phyloP scores from a whole-genome alignment of 495 filamentous ascomycete genomes.

The Talaromyces wortmannii region DNA sequence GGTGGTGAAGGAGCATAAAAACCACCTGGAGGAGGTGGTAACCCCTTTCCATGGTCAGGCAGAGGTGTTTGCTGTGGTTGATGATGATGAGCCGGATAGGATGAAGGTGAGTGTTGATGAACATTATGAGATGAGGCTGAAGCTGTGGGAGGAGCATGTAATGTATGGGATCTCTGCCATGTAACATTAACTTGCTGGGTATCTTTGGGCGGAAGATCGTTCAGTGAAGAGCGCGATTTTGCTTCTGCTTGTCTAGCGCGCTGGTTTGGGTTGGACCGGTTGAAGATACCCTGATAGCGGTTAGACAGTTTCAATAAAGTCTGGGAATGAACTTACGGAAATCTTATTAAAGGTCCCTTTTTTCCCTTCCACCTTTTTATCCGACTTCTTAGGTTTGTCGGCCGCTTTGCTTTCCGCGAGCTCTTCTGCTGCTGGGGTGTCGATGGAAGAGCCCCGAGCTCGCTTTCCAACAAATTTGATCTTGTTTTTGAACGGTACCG shows the following conservation, averaged over 20 bases:
- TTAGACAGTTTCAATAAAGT: neutral
- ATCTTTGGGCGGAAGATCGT: too few relatives aligned
- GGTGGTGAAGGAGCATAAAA: constrained; percentile 23
- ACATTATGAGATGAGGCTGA: neutral
- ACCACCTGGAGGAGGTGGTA: constrained; percentile 12
- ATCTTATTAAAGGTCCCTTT: constrained; percentile 10
- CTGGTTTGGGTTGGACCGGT: constrained; percentile 3
- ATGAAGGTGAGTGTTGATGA: neutral
- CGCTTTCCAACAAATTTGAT: constrained; percentile 4
- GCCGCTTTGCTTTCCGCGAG: constrained; percentile 2
- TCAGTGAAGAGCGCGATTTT: neutral
- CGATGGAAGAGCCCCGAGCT: neutral
- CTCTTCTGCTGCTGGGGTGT: neutral
- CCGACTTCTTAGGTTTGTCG: neutral
- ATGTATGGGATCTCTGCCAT: neutral
- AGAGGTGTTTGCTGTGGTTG: neutral
- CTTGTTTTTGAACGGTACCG: neutral
- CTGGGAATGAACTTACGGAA: constrained; percentile 6
- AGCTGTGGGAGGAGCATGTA: neutral
- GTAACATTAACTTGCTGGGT: neutral
- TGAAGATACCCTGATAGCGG: constrained; percentile 13
- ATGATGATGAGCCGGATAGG: neutral
- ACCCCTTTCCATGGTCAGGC: neutral
- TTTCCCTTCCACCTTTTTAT: constrained; percentile 7
- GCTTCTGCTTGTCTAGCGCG: neutral